phyloP scores from a whole-genome alignment of 805 yeast genomes.

The Lipomyces orientalis region DNA sequence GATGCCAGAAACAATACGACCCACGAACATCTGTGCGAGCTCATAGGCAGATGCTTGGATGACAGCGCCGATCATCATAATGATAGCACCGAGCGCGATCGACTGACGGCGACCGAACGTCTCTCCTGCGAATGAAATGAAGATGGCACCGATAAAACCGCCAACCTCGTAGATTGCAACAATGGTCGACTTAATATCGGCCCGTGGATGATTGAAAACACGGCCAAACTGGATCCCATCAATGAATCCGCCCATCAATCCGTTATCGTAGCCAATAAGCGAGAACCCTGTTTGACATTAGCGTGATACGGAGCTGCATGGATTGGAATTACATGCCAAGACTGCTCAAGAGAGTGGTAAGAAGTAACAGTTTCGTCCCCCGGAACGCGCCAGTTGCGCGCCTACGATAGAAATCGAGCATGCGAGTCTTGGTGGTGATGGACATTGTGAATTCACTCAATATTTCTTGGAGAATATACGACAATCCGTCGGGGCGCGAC shows the following conservation, averaged over 20 bases:
- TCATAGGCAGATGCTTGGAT: conserved; percentile 52
- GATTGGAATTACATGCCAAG: no score
- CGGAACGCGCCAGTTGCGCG: no score
- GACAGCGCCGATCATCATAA: conserved; percentile 51
- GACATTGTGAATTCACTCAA: no score
- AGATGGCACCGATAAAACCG: conserved; percentile 55
- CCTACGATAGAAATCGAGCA: no score
- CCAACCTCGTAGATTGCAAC: conserved; percentile 59
- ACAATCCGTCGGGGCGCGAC: no score
- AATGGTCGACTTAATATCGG: conserved; percentile 53
- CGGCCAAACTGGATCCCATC: conserved; percentile 20
- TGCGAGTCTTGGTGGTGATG: no score
- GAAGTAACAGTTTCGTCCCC: no score
- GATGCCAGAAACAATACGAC: conserved; percentile 73
- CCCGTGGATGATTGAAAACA: conserved; percentile 52
- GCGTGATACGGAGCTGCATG: no score
- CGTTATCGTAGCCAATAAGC: conserved; percentile 17
- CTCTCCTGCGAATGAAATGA: conserved; percentile 57
- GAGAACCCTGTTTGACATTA: no score
- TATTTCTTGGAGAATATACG: no score
- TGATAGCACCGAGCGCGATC: conserved; percentile 52
- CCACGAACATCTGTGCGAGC: conserved; percentile 75
- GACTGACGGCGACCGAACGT: conserved; percentile 55
- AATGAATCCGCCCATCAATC: conserved; percentile 33
- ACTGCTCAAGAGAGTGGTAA: no score